Evolutionary conservation across 2,329 filamentous ascomycete species (phyloP), one percentile per base, ranked within the genome.

Genomic region (Mollisiaceae sp.): DNA sequence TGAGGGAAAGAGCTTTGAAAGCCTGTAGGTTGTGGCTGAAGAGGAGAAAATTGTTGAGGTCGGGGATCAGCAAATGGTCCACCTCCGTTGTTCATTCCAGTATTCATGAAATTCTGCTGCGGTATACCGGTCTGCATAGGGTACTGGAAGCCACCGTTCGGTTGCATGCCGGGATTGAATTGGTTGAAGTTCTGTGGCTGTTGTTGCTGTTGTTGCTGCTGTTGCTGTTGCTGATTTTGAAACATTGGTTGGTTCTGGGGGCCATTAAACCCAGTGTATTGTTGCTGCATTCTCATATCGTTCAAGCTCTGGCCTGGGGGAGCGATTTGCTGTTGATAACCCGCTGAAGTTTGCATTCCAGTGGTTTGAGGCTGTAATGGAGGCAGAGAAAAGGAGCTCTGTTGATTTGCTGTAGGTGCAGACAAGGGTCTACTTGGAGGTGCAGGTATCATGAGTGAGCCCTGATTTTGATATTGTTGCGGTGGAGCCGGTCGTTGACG

Each of bases 321-420:
- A 35, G 91, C 90, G 63, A 92, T 82, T 69, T 88, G 88, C 12
- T 81, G 80, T 74, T 87, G 86, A 69, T 86, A 84, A 62, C 84
- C 71, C 65, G 70, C 78, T 67, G 78, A 79, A 39, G 76, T 77
- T 68, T 72, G 75, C 62, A 86, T 83, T 9, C 94, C 93, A 5
- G 95, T 97, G 78, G 94, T 86, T 76, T 97, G 94, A 60, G 93
- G 89, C 76, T 94, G 90, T 71, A 97, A 79, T 18, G 92, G 89
- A 59, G 92, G 88, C 20, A 90, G 86, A 8, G 86, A 85, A 76
- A 96, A 95, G 4, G 83, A 85, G 77, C 85, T 93, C 55, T 88
- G 88, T 75, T 91, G 90, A 59, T 87, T 90, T 62, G 93, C 91
- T 76, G 93, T 91, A 32, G 95, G 94, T 45, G 95, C 94, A 47